Conservation (phyloP, 2,329 filamentous ascomycete genomes). For the Cryphonectria parasitica region DNA sequence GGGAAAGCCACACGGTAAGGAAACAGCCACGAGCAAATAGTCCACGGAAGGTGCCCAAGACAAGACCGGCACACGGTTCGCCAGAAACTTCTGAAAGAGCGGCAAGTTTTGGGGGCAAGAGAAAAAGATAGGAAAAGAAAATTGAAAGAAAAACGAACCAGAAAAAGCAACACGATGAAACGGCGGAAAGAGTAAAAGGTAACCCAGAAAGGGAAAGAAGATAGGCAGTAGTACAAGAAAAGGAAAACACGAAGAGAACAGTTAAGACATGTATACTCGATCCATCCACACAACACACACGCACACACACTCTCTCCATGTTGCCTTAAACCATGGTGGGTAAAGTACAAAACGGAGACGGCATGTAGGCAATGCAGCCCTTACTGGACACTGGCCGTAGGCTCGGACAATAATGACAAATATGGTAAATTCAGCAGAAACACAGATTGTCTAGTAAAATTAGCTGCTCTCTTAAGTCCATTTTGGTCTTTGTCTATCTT, state of each 20-base stretch:
- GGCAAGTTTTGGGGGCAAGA: not conserved
- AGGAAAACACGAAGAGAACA: not conserved
- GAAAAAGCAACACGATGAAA: not conserved
- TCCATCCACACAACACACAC: too few species aligned
- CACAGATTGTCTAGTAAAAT: not conserved
- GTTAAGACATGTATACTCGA: not conserved
- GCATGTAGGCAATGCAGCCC: not conserved
- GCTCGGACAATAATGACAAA: not conserved
- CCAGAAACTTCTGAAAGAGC: not conserved
- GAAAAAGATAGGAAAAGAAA: not conserved
- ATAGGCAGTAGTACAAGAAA: not conserved
- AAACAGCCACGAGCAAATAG: constrained; percentile 7
- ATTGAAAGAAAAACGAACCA: not conserved
- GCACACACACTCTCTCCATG: too few species aligned
- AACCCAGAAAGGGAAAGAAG: not conserved
- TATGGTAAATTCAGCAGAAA: not conserved
- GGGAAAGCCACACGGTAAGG: not conserved
- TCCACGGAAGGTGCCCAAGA: not conserved
- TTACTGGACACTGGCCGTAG: not conserved
- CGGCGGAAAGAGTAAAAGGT: not conserved
- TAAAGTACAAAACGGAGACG: not conserved
- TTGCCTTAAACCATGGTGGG: too few species aligned
- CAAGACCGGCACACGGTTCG: not conserved
- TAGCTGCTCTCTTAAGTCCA: too few species aligned
- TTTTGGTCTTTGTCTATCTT: too few species aligned